A percentile compares a stretch with the other conserved stretches of the same genome.
Evolutionary conservation across 805 yeast species (phyloP).

Genomic region (Kodamaea restingae): DNA sequence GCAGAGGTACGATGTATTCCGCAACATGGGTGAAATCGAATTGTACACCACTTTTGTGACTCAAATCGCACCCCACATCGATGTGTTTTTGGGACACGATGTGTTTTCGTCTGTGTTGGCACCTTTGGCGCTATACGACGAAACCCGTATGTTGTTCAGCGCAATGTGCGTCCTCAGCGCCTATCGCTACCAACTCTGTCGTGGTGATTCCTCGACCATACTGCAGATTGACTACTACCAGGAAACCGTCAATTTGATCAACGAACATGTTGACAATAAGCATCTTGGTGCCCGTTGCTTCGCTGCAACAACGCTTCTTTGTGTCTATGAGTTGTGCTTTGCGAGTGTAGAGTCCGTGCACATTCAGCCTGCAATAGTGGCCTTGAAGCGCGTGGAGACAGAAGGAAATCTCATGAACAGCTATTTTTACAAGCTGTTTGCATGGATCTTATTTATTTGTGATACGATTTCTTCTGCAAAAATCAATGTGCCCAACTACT

Average conservation of each 20-base stretch:
- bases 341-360: slow-evolving; percentile 17
- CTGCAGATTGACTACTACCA: slow-evolving; percentile 37
- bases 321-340: slow-evolving; percentile 37
- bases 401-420: neutral
- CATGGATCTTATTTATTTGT: slow-evolving; percentile 34
- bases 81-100: slow-evolving; percentile 28
- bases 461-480: slow-evolving; percentile 35
- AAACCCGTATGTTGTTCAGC: slow-evolving; percentile 34
- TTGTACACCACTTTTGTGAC: slow-evolving; percentile 33
- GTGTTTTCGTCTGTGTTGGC: slow-evolving; percentile 30
- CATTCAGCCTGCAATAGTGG: slow-evolving; percentile 33
- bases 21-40: slow-evolving; percentile 8
- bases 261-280: slow-evolving; percentile 26
- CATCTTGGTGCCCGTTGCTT: slow-evolving; percentile 34
- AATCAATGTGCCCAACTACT: slow-evolving; percentile 28
- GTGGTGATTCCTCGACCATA: slow-evolving; percentile 21
- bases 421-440: slow-evolving; percentile 26
- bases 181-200: neutral
- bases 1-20: slow-evolving; percentile 1
- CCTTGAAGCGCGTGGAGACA: neutral
- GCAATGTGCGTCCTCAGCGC: slow-evolving; percentile 33
- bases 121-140: slow-evolving; percentile 35
- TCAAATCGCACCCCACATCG: slow-evolving; percentile 26
- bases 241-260: slow-evolving; percentile 29
- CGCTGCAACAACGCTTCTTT: slow-evolving; percentile 33